phyloP scores from a whole-genome alignment of 768 basidiomycete species.

The Leccinum aurantiacum region DNA sequence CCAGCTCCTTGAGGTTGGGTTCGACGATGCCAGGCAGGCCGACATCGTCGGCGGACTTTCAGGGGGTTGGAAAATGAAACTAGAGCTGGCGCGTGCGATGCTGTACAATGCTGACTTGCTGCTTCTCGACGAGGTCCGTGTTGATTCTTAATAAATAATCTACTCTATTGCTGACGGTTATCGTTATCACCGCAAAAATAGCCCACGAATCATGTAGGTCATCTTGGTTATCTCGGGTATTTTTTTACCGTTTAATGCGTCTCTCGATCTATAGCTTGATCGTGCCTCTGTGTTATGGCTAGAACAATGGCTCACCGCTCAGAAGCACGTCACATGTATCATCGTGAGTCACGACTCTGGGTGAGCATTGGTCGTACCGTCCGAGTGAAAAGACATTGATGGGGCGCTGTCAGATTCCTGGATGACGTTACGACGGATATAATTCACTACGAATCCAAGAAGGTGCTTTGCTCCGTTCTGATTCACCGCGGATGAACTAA shows the following conservation, averaged over 20 bases:
- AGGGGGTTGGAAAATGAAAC: slow-evolving; percentile 99
- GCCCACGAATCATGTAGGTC: slow-evolving; percentile 88
- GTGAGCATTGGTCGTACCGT: slow-evolving; percentile 42
- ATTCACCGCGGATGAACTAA: slow-evolving; percentile 17
- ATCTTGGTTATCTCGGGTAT: slow-evolving; percentile 16
- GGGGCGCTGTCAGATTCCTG: slow-evolving; percentile 62
- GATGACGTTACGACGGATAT: slow-evolving; percentile 96
- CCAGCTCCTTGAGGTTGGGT: slow-evolving; percentile 86
- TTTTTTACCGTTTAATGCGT: slow-evolving; percentile 15
- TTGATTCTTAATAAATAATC: slow-evolving; percentile 22
- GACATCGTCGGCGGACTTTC: slow-evolving; percentile 88
- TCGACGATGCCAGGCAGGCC: slow-evolving; percentile 80
- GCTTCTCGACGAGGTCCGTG: slow-evolving; percentile 75
- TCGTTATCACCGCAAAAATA: slow-evolving; percentile 38
- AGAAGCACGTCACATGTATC: slow-evolving; percentile 84
- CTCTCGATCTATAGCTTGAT: slow-evolving; percentile 56
- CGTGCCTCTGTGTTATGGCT: slow-evolving; percentile 88
- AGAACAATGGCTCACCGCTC: slow-evolving; percentile 79
- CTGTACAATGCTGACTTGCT: slow-evolving; percentile 89
- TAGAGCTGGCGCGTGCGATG: slow-evolving; percentile 95
- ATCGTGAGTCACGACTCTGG: slow-evolving; percentile 97
- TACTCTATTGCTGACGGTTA: slow-evolving; percentile 18
- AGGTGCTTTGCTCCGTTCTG: slow-evolving; percentile 43
- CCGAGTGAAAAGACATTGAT: slow-evolving; percentile 9
- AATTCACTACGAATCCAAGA: slow-evolving; percentile 95